Base-by-base conservation (phyloP, 2,329 filamentous ascomycete species). In the Boeremia lycopersici region DNA sequence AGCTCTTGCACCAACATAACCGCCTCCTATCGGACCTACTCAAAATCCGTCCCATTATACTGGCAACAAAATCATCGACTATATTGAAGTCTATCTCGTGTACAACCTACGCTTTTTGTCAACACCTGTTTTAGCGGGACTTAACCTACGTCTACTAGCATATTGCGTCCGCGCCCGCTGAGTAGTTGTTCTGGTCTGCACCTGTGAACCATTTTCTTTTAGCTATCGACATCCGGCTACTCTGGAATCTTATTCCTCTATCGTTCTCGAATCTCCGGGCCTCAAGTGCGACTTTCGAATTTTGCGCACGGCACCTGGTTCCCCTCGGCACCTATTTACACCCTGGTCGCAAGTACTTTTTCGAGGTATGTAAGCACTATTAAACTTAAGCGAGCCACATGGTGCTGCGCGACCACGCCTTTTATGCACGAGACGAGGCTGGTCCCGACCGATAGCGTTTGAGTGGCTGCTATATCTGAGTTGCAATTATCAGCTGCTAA, bases 341-440 rank as follows among this genome's bases (percentile, higher is more conserved):
- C 31, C 30, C 33, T 29, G 36, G 40, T 26, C 43, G 15, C 31
- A 46, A 48, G 6, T 46, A 59, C 30, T 54, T 56, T 30, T 35
- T 56, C 47, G 48, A 59, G 64, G 64, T 67, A 65, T 64, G 62
- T 67, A 65, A 65, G 62, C 53, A 62, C 13, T 25, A 17, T 43
- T 49, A 35, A 30, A 43, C 23, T 13, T 61, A 66, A 63, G 56
- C 56, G 53, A 63, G 48, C 42, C 36, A 40, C 51, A 42, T 31
- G 40, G 53, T 36, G 51, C 46, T 51, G 38, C 44, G 41, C 53
- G n/a, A 12, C 23, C 34, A 23, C 23, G 19, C 40, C 31, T 35
- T 23, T 38, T 25, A 29, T 55, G 52, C 52, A 50, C 46, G 28
- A n/a, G 7, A 30, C 25, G 35, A 45, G 4, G 40, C 40, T 26